phyloP scores from a whole-genome alignment of 2,329 filamentous ascomycete genomes.

The Colletotrichum sp. region DNA sequence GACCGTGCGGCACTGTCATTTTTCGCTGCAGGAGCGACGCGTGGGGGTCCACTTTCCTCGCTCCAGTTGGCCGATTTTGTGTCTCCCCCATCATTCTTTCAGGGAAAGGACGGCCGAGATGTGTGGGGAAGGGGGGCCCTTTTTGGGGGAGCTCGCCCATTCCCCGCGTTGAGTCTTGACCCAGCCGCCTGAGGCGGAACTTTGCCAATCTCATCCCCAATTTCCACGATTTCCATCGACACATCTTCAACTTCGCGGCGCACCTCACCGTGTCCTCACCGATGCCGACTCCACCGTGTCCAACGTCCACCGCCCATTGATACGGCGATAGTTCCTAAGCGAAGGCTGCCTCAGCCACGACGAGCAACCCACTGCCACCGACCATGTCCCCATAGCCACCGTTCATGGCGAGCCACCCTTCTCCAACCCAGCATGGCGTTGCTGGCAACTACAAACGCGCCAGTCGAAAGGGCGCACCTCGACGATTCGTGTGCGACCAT shows the following conservation, averaged over 20 bases:
- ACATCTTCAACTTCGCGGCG: not conserved
- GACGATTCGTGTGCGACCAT: slow-evolving; percentile 67
- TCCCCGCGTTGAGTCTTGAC: not conserved
- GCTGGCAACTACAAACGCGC: slow-evolving; percentile 50
- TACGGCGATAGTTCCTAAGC: not conserved
- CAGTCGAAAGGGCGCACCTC: slow-evolving; percentile 54
- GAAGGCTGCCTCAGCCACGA: not conserved
- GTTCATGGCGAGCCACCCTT: slow-evolving; percentile 8
- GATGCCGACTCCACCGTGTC: not conserved
- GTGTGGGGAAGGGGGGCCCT: slow-evolving; percentile 4
- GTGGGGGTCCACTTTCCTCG: not conserved
- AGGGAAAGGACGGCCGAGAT: not conserved
- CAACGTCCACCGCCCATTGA: not conserved
- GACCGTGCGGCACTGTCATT: not conserved
- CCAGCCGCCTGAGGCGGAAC: slow-evolving; percentile 2
- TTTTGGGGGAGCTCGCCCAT: not conserved
- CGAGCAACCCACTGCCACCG: not conserved
- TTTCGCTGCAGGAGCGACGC: not conserved
- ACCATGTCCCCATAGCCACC: slow-evolving; percentile 1
- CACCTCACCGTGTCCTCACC: not conserved
- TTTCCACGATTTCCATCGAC: not conserved
- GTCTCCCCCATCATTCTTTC: not conserved
- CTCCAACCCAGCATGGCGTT: slow-evolving; percentile 5
- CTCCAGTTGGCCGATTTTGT: not conserved
- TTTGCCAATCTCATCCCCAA: not conserved